phyloP scores from a whole-genome alignment of 495 filamentous ascomycete species.

The Penicillium paxilli region DNA sequence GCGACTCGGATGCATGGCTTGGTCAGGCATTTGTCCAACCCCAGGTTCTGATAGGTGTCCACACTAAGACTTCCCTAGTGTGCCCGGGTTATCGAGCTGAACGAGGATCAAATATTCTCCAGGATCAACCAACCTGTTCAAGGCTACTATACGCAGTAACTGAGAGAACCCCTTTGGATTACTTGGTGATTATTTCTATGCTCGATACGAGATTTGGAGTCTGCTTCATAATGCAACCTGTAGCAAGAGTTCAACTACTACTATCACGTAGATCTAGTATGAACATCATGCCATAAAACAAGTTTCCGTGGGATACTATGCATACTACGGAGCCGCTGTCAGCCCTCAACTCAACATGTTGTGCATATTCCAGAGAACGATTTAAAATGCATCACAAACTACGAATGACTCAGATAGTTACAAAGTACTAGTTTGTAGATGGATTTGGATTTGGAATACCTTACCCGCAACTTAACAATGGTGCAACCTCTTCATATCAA shows the following conservation, averaged over 20 bases:
- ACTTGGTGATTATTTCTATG: no score
- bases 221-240: no score
- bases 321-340: not conserved
- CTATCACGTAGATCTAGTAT: no score
- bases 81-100: not conserved
- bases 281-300: no score
- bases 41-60: not conserved
- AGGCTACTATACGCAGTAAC: no score
- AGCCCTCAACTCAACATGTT: not conserved
- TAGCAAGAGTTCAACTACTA: no score
- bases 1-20: not conserved
- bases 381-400: not conserved
- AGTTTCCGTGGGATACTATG: no score
- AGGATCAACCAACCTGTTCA: no score
- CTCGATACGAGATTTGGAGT: no score
- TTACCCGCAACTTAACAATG: not conserved
- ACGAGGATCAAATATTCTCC: not conserved
- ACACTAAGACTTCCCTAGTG: not conserved
- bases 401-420: no score
- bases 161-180: no score
- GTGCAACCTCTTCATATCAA: conserved; percentile 7
- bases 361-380: not conserved
- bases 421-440: not conserved
- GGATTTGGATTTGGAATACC: conserved; percentile 7
- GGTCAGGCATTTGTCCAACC: not conserved